Evolutionary conservation across 768 basidiomycete genomes (phyloP).

Genomic region (Lentinula sp.): DNA sequence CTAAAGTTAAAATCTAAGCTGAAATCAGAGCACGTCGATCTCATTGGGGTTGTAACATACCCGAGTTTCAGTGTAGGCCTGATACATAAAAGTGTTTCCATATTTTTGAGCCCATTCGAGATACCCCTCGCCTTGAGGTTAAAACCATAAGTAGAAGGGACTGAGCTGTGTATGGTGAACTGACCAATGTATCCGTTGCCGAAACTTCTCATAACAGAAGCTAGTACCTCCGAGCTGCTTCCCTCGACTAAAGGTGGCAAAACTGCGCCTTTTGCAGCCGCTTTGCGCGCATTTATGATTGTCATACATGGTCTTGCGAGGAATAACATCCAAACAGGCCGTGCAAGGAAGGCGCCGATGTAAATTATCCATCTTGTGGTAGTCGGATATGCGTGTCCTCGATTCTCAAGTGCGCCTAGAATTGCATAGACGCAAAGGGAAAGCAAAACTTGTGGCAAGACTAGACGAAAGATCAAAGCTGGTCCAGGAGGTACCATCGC

Average conservation of each 20-base stretch:
- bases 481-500: background rate
- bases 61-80: background rate
- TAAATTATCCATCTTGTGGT: background rate
- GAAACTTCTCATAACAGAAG: background rate
- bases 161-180: background rate
- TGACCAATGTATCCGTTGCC: background rate
- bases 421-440: background rate
- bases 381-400: background rate
- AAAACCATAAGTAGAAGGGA: background rate
- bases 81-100: background rate
- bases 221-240: background rate
- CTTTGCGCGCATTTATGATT: background rate
- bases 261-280: background rate
- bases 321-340: background rate
- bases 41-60: background rate
- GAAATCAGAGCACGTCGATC: background rate
- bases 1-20: slow-evolving; percentile 9
- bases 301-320: background rate
- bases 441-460: background rate
- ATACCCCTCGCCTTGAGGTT: background rate
- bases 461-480: background rate
- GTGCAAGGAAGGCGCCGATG: background rate
- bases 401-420: background rate
- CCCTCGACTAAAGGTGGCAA: background rate
- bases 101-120: slow-evolving; percentile 1